These are phyloP conservation scores for Deinandra increscens DNA, from an alignment of 129 eudicot species.

Conservation along the genomic window DNA sequence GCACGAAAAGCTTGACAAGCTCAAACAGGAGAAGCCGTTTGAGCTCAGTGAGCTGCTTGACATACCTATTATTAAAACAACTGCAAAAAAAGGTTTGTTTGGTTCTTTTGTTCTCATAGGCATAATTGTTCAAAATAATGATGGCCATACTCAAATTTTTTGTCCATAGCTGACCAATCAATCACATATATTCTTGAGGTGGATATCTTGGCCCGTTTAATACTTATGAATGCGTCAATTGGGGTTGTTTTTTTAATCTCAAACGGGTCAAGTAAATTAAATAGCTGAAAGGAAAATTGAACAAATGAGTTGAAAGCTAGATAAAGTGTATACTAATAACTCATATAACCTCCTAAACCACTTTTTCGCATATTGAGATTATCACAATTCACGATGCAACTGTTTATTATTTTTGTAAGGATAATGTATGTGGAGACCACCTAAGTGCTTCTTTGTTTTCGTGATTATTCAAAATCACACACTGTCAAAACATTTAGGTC, in stretches of 20 bases:
- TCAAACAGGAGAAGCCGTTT: conserved; percentile 67
- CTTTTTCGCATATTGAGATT: background rate
- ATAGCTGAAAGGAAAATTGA: background rate
- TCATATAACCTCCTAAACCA: conserved; percentile 5
- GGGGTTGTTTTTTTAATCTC: background rate
- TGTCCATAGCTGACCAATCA: background rate
- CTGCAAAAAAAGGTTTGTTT: conserved; percentile 69
- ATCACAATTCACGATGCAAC: background rate
- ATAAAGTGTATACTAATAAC: background rate
- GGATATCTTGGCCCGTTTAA: background rate
- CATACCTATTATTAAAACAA: conserved; percentile 55
- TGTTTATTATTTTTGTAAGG: background rate
- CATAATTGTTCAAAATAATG: too few relatives aligned
- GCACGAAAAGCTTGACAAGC: conserved; percentile 79
- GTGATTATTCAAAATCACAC: too few relatives aligned
- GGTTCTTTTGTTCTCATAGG: conserved; percentile 17
- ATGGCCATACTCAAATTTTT: background rate
- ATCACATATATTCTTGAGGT: conserved; percentile 2
- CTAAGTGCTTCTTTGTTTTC: background rate
- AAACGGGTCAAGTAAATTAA: background rate
- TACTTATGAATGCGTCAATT: too few relatives aligned
- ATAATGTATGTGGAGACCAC: too few relatives aligned
- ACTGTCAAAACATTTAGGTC: too few relatives aligned
- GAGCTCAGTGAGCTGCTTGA: conserved; percentile 83
- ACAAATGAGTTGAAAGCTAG: background rate